phyloP scores from a whole-genome alignment of 2,329 filamentous ascomycete species.

The Pseudopithomyces maydicus region DNA sequence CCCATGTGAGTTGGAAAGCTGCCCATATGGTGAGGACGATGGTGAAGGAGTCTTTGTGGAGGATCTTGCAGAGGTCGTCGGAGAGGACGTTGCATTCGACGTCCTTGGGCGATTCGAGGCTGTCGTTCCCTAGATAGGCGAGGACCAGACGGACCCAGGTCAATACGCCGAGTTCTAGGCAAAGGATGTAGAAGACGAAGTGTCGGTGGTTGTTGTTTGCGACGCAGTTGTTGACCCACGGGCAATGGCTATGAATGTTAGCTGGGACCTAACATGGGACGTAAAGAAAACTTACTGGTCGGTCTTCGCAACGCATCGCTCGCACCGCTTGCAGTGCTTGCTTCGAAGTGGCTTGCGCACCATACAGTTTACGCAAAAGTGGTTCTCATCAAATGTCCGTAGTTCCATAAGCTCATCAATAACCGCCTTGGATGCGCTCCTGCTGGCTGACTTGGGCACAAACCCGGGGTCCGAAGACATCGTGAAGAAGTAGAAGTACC shows the following conservation, averaged over 20 bases:
- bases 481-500: conserved; percentile 84
- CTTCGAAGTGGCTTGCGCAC: conserved; percentile 88
- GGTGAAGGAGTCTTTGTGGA: conserved; percentile 84
- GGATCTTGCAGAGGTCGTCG: conserved; percentile 72
- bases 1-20: conserved; percentile 86
- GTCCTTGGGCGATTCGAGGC: conserved; percentile 56
- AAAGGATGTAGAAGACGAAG: conserved; percentile 88
- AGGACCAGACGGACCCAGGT: conserved; percentile 74
- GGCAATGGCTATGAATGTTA: conserved; percentile 75
- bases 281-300: conserved; percentile 74
- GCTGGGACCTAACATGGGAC: conserved; percentile 1
- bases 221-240: conserved; percentile 97
- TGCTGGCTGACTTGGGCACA: conserved; percentile 86
- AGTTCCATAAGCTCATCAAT: conserved; percentile 84
- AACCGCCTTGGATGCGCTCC: conserved; percentile 84
- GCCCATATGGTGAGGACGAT: conserved; percentile 81
- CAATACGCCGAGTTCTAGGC: conserved; percentile 75
- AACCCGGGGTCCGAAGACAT: conserved; percentile 92
- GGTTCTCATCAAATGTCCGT: conserved; percentile 91
- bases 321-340: conserved; percentile 93
- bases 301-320: conserved; percentile 92
- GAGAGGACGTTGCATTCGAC: conserved; percentile 74
- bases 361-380: conserved; percentile 96
- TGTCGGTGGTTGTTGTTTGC: conserved; percentile 95
- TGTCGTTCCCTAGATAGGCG: conserved; percentile 65